Percentiles rank a stretch among this genome's conserved stretches.
These are phyloP conservation scores for Aureobasidium sp. DNA, from an alignment of 2,329 filamentous ascomycete genomes.

Conservation along the genomic window DNA sequence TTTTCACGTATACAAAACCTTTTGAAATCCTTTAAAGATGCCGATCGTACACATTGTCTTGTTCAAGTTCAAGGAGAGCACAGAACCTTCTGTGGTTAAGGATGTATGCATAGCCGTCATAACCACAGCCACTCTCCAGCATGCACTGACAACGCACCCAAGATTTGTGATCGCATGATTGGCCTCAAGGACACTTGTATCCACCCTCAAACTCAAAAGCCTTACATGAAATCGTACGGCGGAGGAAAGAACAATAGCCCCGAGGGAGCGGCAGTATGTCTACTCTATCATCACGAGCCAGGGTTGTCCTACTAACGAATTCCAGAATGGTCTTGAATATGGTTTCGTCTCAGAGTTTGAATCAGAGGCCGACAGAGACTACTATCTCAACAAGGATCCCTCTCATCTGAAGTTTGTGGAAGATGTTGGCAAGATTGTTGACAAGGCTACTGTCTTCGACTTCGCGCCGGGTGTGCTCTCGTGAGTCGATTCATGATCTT, in stretches of 20 bases:
- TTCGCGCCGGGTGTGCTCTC: slow-evolving; percentile 50
- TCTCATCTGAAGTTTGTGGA: slow-evolving; percentile 55
- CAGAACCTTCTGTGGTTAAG: slow-evolving; percentile 44
- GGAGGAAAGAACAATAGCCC: slow-evolving; percentile 57
- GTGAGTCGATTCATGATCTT: too few species aligned
- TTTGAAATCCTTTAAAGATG: slow-evolving; percentile 45
- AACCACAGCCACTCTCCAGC: background rate
- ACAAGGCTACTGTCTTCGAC: slow-evolving; percentile 54
- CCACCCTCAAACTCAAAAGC: slow-evolving; percentile 50
- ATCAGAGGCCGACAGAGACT: slow-evolving; percentile 56
- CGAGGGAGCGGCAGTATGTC: slow-evolving; percentile 57
- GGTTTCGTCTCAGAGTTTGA: slow-evolving; percentile 63
- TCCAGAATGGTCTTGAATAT: slow-evolving; percentile 57
- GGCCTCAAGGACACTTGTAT: slow-evolving; percentile 52
- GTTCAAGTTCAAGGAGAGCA: slow-evolving; percentile 55
- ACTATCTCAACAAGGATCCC: slow-evolving; percentile 61
- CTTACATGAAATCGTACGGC: slow-evolving; percentile 53
- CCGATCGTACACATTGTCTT: slow-evolving; percentile 61
- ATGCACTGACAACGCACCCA: background rate
- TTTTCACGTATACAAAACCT: too few species aligned
- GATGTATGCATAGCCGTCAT: slow-evolving; percentile 43
- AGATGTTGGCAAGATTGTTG: slow-evolving; percentile 41
- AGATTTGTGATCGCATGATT: slow-evolving; percentile 54
- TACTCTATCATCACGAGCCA: slow-evolving; percentile 16
- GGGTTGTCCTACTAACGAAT: background rate